Evolutionary conservation across 129 eudicot species (phyloP).

Genomic region (Gnaphalium uliginosum): DNA sequence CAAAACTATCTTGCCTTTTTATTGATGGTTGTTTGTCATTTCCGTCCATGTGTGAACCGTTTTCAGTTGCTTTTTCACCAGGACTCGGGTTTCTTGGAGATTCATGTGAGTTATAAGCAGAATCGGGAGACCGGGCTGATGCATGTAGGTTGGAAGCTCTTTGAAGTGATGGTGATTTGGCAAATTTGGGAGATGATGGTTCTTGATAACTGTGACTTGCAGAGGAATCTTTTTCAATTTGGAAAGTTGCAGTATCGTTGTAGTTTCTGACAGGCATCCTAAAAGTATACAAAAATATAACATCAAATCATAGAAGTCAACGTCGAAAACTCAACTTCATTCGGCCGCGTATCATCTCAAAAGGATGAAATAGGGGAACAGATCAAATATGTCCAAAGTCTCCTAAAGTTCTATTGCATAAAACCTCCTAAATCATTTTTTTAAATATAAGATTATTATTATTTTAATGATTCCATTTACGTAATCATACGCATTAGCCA

Average conservation of each 20-base stretch:
- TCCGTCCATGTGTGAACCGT: conserved; percentile 57
- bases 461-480: neutral
- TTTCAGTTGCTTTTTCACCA: conserved; percentile 69
- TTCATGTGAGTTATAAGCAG: conserved; percentile 61
- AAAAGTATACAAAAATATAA: conserved; percentile 16
- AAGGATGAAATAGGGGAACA: neutral
- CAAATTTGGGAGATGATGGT: conserved; percentile 89
- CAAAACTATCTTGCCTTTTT: conserved; percentile 91
- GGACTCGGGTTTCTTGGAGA: conserved; percentile 83
- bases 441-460: neutral
- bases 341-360: neutral
- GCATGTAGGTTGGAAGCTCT: conserved; percentile 65
- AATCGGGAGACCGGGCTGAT: conserved; percentile 60
- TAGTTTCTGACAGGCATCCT: conserved; percentile 91
- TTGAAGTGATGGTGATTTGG: conserved; percentile 93
- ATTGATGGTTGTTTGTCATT: conserved; percentile 75
- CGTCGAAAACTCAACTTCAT: neutral
- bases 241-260: conserved; percentile 69
- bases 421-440: neutral
- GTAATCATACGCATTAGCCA: neutral
- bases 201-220: conserved; percentile 72
- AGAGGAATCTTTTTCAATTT: conserved; percentile 81
- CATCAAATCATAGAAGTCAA: conserved; percentile 19
- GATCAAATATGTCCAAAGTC: conserved; percentile 4
- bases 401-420: neutral